Percentiles rank a stretch among this genome's conserved stretches.
These are phyloP conservation scores for Coemansia sp. DNA, from an alignment of 192 early-diverging fungal species.

Conservation along the genomic window DNA sequence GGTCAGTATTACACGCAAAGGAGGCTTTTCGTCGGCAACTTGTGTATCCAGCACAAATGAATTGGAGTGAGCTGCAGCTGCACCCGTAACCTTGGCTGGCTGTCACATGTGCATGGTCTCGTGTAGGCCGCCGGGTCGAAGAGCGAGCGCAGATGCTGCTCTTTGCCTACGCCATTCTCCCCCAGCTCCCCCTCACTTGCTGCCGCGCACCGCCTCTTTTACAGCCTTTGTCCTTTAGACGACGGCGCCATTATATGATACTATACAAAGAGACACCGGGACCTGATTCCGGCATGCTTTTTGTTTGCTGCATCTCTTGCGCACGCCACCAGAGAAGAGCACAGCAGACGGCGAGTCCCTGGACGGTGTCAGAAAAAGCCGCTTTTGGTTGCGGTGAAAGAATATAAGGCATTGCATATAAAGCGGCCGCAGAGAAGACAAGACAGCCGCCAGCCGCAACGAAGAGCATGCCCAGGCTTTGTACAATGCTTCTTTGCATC, in stretches of 20 bases:
- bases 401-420: background rate
- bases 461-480: background rate
- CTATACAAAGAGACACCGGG: constrained; percentile 1
- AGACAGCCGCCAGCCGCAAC: background rate
- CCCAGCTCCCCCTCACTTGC: constrained; percentile 1
- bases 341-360: background rate
- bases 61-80: background rate
- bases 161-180: background rate
- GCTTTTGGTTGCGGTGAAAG: background rate
- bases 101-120: constrained; percentile 11
- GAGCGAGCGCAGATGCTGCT: background rate
- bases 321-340: background rate
- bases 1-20: no score
- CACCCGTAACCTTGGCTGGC: background rate
- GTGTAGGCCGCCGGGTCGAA: constrained; percentile 5
- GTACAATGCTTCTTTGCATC: background rate
- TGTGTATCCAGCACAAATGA: background rate
- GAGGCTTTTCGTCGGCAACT: background rate
- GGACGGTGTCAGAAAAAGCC: constrained; percentile 1
- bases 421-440: background rate
- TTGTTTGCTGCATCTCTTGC: background rate
- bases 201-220: background rate
- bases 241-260: background rate
- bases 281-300: background rate
- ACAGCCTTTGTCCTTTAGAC: background rate